Base-by-base conservation (phyloP, 345 rosid species). In the Mercurialis annua region DNA sequence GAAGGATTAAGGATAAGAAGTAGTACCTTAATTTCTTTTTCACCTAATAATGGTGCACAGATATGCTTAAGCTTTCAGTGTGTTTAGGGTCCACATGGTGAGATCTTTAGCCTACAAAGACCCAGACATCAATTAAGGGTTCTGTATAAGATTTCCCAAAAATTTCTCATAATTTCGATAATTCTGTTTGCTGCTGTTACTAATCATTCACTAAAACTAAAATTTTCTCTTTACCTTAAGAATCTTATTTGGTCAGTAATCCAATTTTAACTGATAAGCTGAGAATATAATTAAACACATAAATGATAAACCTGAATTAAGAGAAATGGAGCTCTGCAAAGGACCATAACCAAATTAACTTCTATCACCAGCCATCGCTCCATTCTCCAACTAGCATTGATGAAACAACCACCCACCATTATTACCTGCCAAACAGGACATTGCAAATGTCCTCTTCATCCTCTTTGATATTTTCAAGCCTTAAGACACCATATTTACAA, bases 381-480 rank as follows among this genome's bases (percentile, higher is more conserved):
- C 62, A 59, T 52, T 44, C 71, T 40, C 58, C 43, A 16, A 43
- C 29, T n/a, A 31, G 81, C 81, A 78, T 78, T 80, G 78, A 80
- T 61, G 57, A 65, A 52, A 31, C 76, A 74, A 81, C 82, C 76
- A 66, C 61, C 81, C 69, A 17, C 47, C 71, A 71, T 79, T 56
- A 81, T 72, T 73, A 64, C 72, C 64, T 21, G 31, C 66, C 55
- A 58, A 71, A 31, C 46, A 54, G 51, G 52, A 40, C 69, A 50
- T 6, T 20, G 42, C 54, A 59, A 57, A 42, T 51, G 55, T n/a
- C 36, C 65, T 56, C 31, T 16, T 30, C 24, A 33, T 15, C 2
- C n/a, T 59, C 55, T 60, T 10, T 6, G 62, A 67, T 70, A 65
- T 71, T 69, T n/a, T 82, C 30, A 55, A 54, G 55, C 64, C 52